Evolutionary conservation across 179 eudicot species (phyloP).

Genomic region (Patellifolia procumbens): DNA sequence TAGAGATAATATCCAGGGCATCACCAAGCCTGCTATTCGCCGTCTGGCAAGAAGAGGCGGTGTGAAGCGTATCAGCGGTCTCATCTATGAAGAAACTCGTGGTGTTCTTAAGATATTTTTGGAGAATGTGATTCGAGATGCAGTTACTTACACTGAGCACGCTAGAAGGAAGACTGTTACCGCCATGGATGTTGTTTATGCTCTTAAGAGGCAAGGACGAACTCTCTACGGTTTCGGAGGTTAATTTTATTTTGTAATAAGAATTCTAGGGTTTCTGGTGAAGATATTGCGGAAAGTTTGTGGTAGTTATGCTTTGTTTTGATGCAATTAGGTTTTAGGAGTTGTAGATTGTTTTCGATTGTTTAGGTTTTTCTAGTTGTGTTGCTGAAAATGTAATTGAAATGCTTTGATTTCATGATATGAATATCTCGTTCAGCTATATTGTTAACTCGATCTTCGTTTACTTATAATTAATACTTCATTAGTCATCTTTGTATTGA

Average conservation of each 20-base stretch:
- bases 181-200: conserved; percentile 51
- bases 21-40: conserved; percentile 52
- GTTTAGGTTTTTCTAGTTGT: not conserved
- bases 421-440: conserved; percentile 11
- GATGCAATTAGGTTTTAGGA: not conserved
- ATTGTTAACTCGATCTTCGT: not conserved
- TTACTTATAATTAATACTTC: too few species aligned
- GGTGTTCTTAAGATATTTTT: conserved; percentile 46
- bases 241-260: conserved; percentile 1
- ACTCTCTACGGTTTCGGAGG: conserved; percentile 46
- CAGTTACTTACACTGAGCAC: conserved; percentile 43
- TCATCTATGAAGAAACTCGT: conserved; percentile 50
- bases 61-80: conserved; percentile 48
- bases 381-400: conserved; percentile 3
- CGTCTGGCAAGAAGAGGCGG: conserved; percentile 52
- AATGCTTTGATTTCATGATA: not conserved
- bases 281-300: not conserved
- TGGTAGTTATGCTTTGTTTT: not conserved
- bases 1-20: conserved; percentile 50
- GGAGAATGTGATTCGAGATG: conserved; percentile 49
- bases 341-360: conserved; percentile 11
- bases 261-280: conserved; percentile 23
- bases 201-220: conserved; percentile 48
- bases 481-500: too few species aligned
- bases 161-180: conserved; percentile 50